Conservation (phyloP, 225 moss, liverwort and hornwort genomes). For the Pseudisothecium myosuroides region DNA sequence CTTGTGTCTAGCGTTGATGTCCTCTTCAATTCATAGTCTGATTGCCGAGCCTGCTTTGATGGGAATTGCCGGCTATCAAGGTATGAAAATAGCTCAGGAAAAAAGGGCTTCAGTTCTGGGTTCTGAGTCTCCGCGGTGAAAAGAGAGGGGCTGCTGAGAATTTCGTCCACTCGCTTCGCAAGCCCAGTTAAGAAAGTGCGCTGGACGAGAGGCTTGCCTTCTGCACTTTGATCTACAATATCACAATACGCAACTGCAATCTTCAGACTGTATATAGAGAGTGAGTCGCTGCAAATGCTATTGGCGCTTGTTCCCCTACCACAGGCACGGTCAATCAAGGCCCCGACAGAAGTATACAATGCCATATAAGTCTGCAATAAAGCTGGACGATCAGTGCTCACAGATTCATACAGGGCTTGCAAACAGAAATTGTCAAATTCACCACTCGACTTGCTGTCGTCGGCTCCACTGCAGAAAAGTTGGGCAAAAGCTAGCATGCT, state of each 20-base stretch:
- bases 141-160: constrained; percentile 37
- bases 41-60: constrained; percentile 9
- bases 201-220: constrained; percentile 57
- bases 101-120: constrained; percentile 24
- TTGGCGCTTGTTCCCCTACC: constrained; percentile 70
- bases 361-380: constrained; percentile 88
- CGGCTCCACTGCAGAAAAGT: constrained; percentile 69
- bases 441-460: constrained; percentile 43
- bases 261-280: constrained; percentile 75
- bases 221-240: constrained; percentile 39
- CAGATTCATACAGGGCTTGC: constrained; percentile 81
- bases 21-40: constrained; percentile 4
- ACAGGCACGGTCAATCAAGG: constrained; percentile 61
- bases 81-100: constrained; percentile 57
- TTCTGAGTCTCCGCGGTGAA: constrained; percentile 10
- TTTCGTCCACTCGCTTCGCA: constrained; percentile 83
- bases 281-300: constrained; percentile 75
- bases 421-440: constrained; percentile 89
- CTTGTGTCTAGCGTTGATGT: constrained; percentile 23
- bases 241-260: constrained; percentile 90
- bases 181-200: constrained; percentile 77
- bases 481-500: constrained; percentile 97
- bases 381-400: constrained; percentile 93
- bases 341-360: constrained; percentile 72
- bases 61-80: constrained; percentile 64